A percentile compares a stretch with the other conserved stretches of the same genome.
Evolutionary conservation across 1,284 basidiomycete genomes (phyloP).

Genomic region (Xanthoconium separans): DNA sequence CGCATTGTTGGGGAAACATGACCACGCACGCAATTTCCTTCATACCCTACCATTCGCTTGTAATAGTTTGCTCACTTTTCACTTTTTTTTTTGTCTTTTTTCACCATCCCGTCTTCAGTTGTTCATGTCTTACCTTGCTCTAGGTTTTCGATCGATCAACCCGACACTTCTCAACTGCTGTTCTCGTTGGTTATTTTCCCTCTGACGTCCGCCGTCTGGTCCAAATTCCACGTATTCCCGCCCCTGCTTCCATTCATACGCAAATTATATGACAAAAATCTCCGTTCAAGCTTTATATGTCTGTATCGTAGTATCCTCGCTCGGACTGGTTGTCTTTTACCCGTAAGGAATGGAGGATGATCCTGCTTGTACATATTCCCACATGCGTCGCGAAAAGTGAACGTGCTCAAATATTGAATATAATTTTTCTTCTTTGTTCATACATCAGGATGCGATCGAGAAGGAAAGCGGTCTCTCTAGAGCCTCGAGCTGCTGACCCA

Average conservation of each 20-base stretch:
- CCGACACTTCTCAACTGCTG: constrained; percentile 21
- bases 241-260: constrained; percentile 14
- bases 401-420: no score
- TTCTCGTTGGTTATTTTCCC: constrained; percentile 18
- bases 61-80: constrained; percentile 19
- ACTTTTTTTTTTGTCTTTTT: neutral
- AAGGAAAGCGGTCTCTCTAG: neutral
- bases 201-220: neutral
- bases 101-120: constrained; percentile 9
- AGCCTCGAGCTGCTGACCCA: neutral
- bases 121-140: constrained; percentile 24
- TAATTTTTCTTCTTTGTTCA: neutral
- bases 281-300: constrained; percentile 18
- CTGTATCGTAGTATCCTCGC: constrained; percentile 30
- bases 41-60: constrained; percentile 32
- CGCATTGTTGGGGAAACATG: neutral
- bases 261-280: constrained; percentile 32
- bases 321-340: constrained; percentile 25
- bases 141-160: constrained; percentile 17
- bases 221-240: neutral
- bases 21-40: constrained; percentile 7
- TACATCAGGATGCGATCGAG: constrained; percentile 2
- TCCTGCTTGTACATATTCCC: constrained; percentile 27
- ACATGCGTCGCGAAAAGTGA: constrained; percentile 1
- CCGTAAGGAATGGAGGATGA: constrained; percentile 26